These are phyloP conservation scores for thale cress (Arabidopsis thaliana) DNA, from an alignment of 345 rosid species.

Conservation along the genomic window DNA sequence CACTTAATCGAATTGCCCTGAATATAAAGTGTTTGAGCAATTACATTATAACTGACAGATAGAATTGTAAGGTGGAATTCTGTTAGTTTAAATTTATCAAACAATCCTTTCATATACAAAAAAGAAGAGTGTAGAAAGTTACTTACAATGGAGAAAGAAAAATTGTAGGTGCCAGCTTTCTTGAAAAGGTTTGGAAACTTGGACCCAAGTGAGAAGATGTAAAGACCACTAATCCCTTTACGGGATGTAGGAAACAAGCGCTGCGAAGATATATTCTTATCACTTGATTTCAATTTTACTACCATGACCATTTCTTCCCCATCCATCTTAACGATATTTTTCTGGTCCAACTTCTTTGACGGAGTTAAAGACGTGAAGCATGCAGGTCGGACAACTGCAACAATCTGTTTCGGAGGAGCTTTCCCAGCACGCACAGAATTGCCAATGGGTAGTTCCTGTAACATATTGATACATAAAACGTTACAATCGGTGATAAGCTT, in stretches of 20 bases:
- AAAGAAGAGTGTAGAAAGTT: slow-evolving; percentile 8
- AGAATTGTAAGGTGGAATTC: neutral
- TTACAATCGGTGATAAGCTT: neutral
- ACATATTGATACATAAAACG: slow-evolving; percentile 20
- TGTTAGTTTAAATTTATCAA: neutral
- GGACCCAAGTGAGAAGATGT: slow-evolving; percentile 56
- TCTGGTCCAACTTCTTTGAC: slow-evolving; percentile 59
- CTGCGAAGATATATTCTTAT: slow-evolving; percentile 45
- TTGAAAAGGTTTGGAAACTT: slow-evolving; percentile 50
- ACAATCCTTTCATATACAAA: slow-evolving; percentile 11
- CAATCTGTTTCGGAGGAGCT: slow-evolving; percentile 56
- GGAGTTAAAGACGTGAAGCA: slow-evolving; percentile 47
- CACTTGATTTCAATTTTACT: slow-evolving; percentile 39
- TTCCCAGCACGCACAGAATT: slow-evolving; percentile 54
- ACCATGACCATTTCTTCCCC: slow-evolving; percentile 57
- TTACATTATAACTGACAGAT: neutral
- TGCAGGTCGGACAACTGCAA: slow-evolving; percentile 73
- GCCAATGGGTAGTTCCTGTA: slow-evolving; percentile 58
- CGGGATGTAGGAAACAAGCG: slow-evolving; percentile 48
- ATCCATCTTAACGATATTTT: slow-evolving; percentile 52
- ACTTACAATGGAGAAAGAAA: slow-evolving; percentile 62
- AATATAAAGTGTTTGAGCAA: slow-evolving; percentile 18
- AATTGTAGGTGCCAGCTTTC: slow-evolving; percentile 58
- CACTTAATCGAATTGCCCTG: slow-evolving; percentile 52
- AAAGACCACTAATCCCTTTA: slow-evolving; percentile 61